phyloP scores from a whole-genome alignment of 1,284 basidiomycete species.

The Cryptococcus hybrid region DNA sequence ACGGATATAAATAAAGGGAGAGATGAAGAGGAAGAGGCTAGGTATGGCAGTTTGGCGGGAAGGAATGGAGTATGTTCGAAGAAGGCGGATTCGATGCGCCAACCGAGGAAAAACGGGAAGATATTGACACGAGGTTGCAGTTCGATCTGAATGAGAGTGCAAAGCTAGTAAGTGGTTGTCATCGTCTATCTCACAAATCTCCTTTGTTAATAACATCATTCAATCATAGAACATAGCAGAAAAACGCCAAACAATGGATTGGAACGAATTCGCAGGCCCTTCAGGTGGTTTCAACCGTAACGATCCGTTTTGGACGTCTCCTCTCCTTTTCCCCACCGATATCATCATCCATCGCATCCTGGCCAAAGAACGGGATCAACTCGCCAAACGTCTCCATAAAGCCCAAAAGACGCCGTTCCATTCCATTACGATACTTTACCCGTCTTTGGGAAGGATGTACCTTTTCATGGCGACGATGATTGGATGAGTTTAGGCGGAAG shows the following conservation, averaged over 20 bases:
- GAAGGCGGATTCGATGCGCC: constrained; percentile 67
- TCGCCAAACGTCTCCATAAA: constrained; percentile 75
- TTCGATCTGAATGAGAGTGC: constrained; percentile 84
- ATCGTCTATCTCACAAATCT: background rate
- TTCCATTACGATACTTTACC: constrained; percentile 85
- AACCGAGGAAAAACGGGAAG: constrained; percentile 14
- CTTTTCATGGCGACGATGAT: constrained; percentile 7
- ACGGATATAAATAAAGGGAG: constrained; percentile 6
- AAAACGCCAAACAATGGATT: constrained; percentile 75
- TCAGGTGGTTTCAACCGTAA: constrained; percentile 71
- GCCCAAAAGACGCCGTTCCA: constrained; percentile 68
- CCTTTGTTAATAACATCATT: background rate
- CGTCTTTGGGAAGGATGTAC: constrained; percentile 51
- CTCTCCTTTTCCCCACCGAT: constrained; percentile 67
- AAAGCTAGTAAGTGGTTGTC: constrained; percentile 60
- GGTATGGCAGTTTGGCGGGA: constrained; percentile 72
- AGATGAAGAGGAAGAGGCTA: constrained; percentile 56
- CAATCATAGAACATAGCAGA: constrained; percentile 59
- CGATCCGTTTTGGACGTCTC: constrained; percentile 71
- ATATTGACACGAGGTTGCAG: constrained; percentile 62
- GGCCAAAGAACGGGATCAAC: constrained; percentile 71
- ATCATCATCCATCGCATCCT: constrained; percentile 61
- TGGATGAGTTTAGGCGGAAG: background rate
- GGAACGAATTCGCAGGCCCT: constrained; percentile 73
- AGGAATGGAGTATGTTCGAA: constrained; percentile 87